Percentiles rank a stretch among this genome's conserved stretches.
phyloP scores from a whole-genome alignment of 495 filamentous ascomycete genomes.

The Lasiosphaeris hirsuta region DNA sequence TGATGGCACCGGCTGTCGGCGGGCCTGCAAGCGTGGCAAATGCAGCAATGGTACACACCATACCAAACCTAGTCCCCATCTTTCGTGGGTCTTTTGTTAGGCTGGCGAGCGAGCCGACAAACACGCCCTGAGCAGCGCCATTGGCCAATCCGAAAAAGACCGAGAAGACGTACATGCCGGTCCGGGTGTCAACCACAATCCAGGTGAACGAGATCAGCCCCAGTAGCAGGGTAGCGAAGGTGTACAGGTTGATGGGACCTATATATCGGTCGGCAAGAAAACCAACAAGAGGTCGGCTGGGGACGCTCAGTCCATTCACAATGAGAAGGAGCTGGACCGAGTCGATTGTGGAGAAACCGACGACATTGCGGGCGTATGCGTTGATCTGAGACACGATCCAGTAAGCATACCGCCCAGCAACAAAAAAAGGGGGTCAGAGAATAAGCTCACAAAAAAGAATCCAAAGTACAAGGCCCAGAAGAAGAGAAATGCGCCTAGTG shows the following conservation, averaged over 20 bases:
- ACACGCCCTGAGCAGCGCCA: constrained; percentile 39
- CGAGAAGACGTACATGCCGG: constrained; percentile 42
- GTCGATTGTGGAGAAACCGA: constrained; percentile 36
- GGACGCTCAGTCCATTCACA: constrained; percentile 40
- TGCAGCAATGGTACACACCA: constrained; percentile 40
- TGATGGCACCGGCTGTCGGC: constrained; percentile 43
- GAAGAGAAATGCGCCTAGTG: constrained; percentile 37
- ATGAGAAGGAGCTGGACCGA: constrained; percentile 43
- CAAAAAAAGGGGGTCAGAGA: too few species aligned
- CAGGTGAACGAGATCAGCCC: constrained; percentile 36
- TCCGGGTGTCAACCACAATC: constrained; percentile 33
- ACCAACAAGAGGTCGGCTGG: constrained; percentile 34
- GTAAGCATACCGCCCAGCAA: not conserved
- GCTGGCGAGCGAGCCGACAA: constrained; percentile 36
- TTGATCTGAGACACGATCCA: constrained; percentile 25
- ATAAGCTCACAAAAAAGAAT: constrained; percentile 41
- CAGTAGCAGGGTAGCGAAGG: constrained; percentile 29
- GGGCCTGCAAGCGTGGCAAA: constrained; percentile 44
- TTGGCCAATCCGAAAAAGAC: constrained; percentile 40
- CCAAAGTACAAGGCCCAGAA: constrained; percentile 46
- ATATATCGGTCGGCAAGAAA: constrained; percentile 37
- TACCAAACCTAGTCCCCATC: constrained; percentile 45
- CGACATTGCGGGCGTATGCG: constrained; percentile 38
- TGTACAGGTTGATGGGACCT: constrained; percentile 41
- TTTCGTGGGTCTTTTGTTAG: constrained; percentile 37